These are phyloP conservation scores for Dendrothele bispora DNA, from an alignment of 768 basidiomycete species.

Conservation along the genomic window DNA sequence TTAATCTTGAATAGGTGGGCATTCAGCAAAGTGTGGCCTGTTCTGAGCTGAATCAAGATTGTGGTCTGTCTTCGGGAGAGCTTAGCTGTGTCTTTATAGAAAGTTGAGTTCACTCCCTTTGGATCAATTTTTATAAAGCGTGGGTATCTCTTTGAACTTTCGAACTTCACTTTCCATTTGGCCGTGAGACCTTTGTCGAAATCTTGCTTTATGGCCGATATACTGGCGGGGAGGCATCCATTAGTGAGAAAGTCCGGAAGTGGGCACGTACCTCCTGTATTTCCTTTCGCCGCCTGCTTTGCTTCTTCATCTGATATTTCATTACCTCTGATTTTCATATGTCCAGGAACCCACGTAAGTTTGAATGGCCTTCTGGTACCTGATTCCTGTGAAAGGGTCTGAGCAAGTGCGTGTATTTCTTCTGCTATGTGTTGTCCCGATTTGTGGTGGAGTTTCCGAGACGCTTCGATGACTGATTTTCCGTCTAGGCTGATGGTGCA, in stretches of 20 bases:
- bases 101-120: neutral
- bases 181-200: neutral
- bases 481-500: neutral
- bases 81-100: neutral
- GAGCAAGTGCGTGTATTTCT: neutral
- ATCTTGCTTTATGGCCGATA: neutral
- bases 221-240: neutral
- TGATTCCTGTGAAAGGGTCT: neutral
- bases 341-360: neutral
- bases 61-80: conserved; percentile 13
- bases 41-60: conserved; percentile 26
- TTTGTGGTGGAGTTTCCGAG: neutral
- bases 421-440: neutral
- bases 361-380: neutral
- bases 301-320: neutral
- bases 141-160: neutral
- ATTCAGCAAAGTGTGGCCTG: conserved; percentile 26
- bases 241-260: neutral
- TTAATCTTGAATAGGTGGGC: conserved; percentile 22
- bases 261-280: neutral
- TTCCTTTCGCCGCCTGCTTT: neutral
- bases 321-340: neutral
- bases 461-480: neutral
- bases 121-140: neutral
- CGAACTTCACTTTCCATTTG: neutral